phyloP scores from a whole-genome alignment of 2,329 filamentous ascomycete genomes.

The Xylariaceae sp. region DNA sequence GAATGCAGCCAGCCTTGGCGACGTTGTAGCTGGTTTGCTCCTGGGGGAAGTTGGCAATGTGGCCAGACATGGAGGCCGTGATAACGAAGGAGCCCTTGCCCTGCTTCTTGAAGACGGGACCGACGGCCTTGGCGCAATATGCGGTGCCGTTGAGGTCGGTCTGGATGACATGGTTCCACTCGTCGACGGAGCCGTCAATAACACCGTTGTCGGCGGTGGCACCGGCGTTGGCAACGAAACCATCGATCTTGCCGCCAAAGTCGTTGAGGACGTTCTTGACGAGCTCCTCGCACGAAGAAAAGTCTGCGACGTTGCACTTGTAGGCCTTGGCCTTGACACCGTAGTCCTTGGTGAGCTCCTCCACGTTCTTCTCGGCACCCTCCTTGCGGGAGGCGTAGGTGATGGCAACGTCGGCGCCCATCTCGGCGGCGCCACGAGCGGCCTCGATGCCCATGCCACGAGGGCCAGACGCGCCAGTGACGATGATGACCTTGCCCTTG shows the following conservation, averaged over 20 bases:
- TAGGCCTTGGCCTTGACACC: conserved; percentile 64
- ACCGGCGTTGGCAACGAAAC: conserved; percentile 71
- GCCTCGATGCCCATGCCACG: conserved; percentile 68
- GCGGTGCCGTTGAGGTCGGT: conserved; percentile 63
- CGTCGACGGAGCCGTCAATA: conserved; percentile 50
- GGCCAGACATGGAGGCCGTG: conserved; percentile 62
- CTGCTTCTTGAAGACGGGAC: conserved; percentile 56
- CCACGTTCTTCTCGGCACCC: conserved; percentile 62
- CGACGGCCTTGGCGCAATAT: conserved; percentile 60
- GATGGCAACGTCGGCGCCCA: conserved; percentile 66
- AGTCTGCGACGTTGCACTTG: conserved; percentile 55
- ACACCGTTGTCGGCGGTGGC: conserved; percentile 55
- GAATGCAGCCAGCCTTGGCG: conserved; percentile 48
- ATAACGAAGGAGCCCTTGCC: conserved; percentile 60
- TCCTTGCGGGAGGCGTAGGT: conserved; percentile 70
- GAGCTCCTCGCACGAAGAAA: conserved; percentile 47
- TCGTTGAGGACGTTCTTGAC: conserved; percentile 64
- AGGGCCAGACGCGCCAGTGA: conserved; percentile 66
- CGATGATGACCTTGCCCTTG: conserved; percentile 68
- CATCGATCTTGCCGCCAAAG: conserved; percentile 69
- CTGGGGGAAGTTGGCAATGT: conserved; percentile 64
- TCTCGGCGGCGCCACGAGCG: conserved; percentile 65
- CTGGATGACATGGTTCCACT: conserved; percentile 56
- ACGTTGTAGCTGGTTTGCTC: conserved; percentile 60
- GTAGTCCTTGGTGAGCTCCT: conserved; percentile 61